These are phyloP conservation scores for Yamadazyma triangularis DNA, from an alignment of 1,139 yeast species.

Conservation along the genomic window DNA sequence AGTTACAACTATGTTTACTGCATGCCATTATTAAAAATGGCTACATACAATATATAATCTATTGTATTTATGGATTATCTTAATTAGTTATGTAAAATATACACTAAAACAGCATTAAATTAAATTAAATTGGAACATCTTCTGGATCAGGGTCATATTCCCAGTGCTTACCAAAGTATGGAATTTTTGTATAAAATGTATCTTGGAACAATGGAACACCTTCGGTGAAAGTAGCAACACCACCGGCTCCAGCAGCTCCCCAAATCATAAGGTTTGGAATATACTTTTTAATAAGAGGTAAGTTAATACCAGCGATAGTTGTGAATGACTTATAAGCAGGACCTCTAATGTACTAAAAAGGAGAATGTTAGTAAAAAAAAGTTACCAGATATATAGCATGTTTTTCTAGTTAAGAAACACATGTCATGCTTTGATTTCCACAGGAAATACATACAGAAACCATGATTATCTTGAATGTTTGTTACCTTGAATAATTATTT, in stretches of 20 bases:
- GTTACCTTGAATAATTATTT: too few relatives aligned
- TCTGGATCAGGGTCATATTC: conserved; percentile 72
- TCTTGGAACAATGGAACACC: conserved; percentile 86
- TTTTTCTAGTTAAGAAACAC: too few relatives aligned
- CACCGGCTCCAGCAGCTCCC: conserved; percentile 81
- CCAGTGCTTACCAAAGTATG: conserved; percentile 76
- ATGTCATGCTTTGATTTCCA: too few relatives aligned
- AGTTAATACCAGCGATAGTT: conserved; percentile 28
- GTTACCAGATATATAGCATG: too few relatives aligned
- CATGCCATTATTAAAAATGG: too few relatives aligned
- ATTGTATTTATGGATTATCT: too few relatives aligned
- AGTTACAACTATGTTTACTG: too few relatives aligned
- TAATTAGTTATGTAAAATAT: too few relatives aligned
- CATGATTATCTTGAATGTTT: too few relatives aligned
- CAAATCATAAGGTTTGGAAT: conserved; percentile 54
- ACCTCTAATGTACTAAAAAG: conserved; percentile 40
- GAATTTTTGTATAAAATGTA: conserved; percentile 76
- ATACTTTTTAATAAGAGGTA: conserved; percentile 30
- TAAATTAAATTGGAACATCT: conserved; percentile 56
- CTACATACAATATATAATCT: too few relatives aligned
- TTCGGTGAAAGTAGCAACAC: conserved; percentile 78
- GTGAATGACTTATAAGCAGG: conserved; percentile 41
- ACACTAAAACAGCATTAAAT: too few relatives aligned
- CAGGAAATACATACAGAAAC: too few relatives aligned
- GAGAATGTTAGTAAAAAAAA: background rate